Evolutionary conservation across 345 rosid genomes (phyloP).

Genomic region (Eucalyptus brandiana): DNA sequence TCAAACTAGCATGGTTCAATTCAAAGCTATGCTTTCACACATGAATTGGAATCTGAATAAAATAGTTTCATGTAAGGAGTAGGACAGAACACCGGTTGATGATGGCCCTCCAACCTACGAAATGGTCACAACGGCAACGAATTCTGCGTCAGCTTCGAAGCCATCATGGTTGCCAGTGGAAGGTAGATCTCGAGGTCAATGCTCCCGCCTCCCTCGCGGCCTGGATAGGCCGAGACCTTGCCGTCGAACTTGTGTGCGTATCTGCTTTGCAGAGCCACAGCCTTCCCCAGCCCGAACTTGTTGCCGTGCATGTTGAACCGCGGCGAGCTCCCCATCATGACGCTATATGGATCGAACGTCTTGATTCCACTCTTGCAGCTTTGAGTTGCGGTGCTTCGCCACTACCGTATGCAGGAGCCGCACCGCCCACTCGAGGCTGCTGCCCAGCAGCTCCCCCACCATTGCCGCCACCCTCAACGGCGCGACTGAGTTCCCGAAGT

Average conservation of each 20-base stretch:
- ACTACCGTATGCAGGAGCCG: conserved; percentile 37
- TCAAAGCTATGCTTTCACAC: too few relatives aligned
- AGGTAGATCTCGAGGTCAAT: conserved; percentile 62
- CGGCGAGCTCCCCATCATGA: conserved; percentile 85
- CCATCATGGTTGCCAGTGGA: conserved; percentile 29
- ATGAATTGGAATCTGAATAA: too few relatives aligned
- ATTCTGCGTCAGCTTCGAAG: not conserved
- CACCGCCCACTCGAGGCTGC: conserved; percentile 61
- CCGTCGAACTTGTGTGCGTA: conserved; percentile 69
- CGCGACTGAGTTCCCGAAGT: conserved; percentile 50
- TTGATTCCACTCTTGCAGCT: conserved; percentile 30
- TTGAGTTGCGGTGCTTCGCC: conserved; percentile 18
- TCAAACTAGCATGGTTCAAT: too few relatives aligned
- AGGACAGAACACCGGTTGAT: too few relatives aligned
- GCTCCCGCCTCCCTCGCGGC: conserved; percentile 58
- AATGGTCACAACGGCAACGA: not conserved
- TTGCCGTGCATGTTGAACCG: conserved; percentile 62
- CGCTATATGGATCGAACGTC: conserved; percentile 35
- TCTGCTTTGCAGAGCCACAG: conserved; percentile 56
- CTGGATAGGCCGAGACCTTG: conserved; percentile 49
- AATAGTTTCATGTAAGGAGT: too few relatives aligned
- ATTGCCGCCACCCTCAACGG: conserved; percentile 15
- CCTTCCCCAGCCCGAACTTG: conserved; percentile 7
- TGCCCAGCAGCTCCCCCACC: conserved; percentile 37
- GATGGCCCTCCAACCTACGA: not conserved